Conservation (phyloP, 495 filamentous ascomycete genomes). For the Aspergillus cristatus region DNA sequence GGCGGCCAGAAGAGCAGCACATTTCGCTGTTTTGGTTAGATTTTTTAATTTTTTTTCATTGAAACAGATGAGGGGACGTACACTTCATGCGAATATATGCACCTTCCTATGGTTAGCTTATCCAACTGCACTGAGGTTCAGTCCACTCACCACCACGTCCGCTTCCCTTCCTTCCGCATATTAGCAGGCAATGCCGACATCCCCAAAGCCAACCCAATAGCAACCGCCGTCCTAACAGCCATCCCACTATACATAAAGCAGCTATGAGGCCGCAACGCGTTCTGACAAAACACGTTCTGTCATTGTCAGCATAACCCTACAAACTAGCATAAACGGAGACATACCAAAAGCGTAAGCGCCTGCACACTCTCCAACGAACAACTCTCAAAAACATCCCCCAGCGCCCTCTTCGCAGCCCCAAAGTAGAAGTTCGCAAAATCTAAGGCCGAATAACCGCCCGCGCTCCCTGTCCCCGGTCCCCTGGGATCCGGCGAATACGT, state of each 20-base stretch:
- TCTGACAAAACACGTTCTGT: constrained; percentile 16
- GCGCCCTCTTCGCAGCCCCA: constrained; percentile 11
- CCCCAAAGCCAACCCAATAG: constrained; percentile 18
- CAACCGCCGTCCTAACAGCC: constrained; percentile 17
- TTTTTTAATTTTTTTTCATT: no score
- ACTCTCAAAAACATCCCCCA: constrained; percentile 20
- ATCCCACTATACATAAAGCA: constrained; percentile 20
- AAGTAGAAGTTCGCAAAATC: constrained; percentile 20
- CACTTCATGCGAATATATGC: constrained; percentile 18
- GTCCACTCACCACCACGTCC: constrained; percentile 19
- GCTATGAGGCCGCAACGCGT: constrained; percentile 18
- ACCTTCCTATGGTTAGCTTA: constrained; percentile 6
- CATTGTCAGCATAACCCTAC: background rate
- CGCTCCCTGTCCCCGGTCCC: background rate
- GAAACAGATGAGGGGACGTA: constrained; percentile 1
- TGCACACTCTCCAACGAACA: constrained; percentile 17
- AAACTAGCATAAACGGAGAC: background rate
- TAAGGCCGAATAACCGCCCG: constrained; percentile 8
- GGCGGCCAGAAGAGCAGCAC: constrained; percentile 20
- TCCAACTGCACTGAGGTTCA: background rate
- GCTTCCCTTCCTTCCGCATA: constrained; percentile 11
- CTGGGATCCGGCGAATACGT: constrained; percentile 2
- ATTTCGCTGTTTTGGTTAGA: constrained; percentile 17
- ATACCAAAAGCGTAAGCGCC: constrained; percentile 16
- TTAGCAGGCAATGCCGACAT: constrained; percentile 12